phyloP scores from a whole-genome alignment of 768 basidiomycete species.

The Lentinula boryana region DNA sequence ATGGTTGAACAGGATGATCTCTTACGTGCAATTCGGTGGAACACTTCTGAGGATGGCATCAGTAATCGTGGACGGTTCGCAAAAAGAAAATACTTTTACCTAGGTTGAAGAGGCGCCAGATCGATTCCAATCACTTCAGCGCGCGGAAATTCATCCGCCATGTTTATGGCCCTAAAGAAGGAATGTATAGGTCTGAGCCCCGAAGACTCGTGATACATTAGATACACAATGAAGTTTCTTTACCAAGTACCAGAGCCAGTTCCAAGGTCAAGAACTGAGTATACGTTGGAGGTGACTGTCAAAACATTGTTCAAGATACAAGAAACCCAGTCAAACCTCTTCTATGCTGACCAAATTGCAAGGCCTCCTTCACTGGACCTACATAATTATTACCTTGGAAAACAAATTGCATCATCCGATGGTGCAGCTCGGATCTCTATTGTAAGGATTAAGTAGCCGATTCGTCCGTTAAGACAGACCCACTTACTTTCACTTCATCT shows the following conservation, averaged over 20 bases:
- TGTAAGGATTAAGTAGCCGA: conserved; percentile 2
- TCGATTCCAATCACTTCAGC: conserved; percentile 67
- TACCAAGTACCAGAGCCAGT: conserved; percentile 64
- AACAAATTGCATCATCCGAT: conserved; percentile 63
- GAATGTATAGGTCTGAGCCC: conserved; percentile 2
- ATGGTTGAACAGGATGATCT: conserved; percentile 8
- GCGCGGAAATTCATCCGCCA: conserved; percentile 66
- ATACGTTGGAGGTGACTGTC: conserved; percentile 14
- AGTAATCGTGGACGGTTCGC: background rate
- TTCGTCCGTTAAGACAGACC: background rate
- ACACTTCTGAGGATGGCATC: conserved; percentile 39
- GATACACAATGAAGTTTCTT: conserved; percentile 9
- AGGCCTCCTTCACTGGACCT: conserved; percentile 54
- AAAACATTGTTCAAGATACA: conserved; percentile 2
- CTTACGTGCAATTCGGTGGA: conserved; percentile 71
- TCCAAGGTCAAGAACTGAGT: conserved; percentile 58
- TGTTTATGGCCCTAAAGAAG: conserved; percentile 55
- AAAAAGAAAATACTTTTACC: conserved; percentile 29
- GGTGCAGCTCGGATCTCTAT: conserved; percentile 59
- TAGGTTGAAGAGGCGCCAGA: conserved; percentile 67
- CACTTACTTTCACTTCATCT: conserved; percentile 55
- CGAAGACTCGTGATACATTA: background rate
- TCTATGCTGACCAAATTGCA: conserved; percentile 44
- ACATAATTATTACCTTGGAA: conserved; percentile 59
- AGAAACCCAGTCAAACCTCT: conserved; percentile 24